phyloP scores from a whole-genome alignment of 2,329 filamentous ascomycete genomes.

The Botrytis aclada region DNA sequence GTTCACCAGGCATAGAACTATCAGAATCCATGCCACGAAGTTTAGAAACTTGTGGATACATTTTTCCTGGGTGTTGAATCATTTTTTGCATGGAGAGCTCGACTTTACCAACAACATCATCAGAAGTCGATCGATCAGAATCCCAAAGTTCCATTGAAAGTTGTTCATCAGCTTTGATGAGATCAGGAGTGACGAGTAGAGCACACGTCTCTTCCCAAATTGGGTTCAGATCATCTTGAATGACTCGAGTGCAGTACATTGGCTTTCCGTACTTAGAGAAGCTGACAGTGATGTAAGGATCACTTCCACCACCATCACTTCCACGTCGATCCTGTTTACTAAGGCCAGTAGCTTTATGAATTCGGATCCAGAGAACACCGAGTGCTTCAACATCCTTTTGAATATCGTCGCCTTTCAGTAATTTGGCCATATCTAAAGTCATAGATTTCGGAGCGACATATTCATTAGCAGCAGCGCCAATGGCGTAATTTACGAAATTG shows the following conservation, averaged over 20 bases:
- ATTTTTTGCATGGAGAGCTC: slow-evolving; percentile 93
- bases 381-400: slow-evolving; percentile 84
- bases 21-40: slow-evolving; percentile 79
- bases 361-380: slow-evolving; percentile 88
- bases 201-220: slow-evolving; percentile 87
- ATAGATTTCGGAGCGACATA: slow-evolving; percentile 94
- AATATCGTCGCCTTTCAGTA: slow-evolving; percentile 87
- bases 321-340: slow-evolving; percentile 88
- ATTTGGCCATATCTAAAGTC: slow-evolving; percentile 85
- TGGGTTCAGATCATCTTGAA: slow-evolving; percentile 90
- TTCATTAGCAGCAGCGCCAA: slow-evolving; percentile 75
- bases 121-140: slow-evolving; percentile 85
- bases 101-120: slow-evolving; percentile 93
- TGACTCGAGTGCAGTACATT: slow-evolving; percentile 95
- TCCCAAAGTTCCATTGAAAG: slow-evolving; percentile 95
- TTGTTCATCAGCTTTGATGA: slow-evolving; percentile 92
- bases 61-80: slow-evolving; percentile 88
- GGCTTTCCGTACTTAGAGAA: slow-evolving; percentile 98
- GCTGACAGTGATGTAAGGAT: slow-evolving; percentile 91
- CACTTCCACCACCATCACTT: slow-evolving; percentile 80
- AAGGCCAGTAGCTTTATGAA: slow-evolving; percentile 80
- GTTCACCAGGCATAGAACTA: slow-evolving; percentile 84
- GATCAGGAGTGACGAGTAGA: slow-evolving; percentile 79
- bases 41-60: slow-evolving; percentile 86
- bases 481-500: slow-evolving; percentile 77